Evolutionary conservation across 2,329 filamentous ascomycete species (phyloP).

Genomic region (Aspergillus sp.): DNA sequence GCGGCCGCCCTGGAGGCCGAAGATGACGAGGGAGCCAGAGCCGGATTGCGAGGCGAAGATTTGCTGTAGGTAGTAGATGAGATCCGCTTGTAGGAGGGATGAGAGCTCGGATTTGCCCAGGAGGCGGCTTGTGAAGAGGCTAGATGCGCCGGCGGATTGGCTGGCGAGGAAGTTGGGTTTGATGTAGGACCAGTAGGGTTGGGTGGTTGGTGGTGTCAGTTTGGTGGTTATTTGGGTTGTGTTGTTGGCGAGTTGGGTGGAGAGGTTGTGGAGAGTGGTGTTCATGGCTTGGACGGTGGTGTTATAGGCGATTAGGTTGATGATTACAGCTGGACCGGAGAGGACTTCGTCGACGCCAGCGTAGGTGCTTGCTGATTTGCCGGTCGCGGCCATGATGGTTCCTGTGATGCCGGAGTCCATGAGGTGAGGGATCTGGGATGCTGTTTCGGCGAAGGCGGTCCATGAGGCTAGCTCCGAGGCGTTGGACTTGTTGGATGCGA

Average conservation of each 20-base stretch:
- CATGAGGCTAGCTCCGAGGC: slow-evolving; percentile 33
- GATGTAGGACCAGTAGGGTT: slow-evolving; percentile 26
- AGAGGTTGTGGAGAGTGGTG: neutral
- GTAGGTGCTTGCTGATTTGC: neutral
- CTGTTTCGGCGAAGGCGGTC: slow-evolving; percentile 29
- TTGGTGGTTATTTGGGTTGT: neutral
- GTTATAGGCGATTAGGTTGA: neutral
- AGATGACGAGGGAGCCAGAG: slow-evolving; percentile 20
- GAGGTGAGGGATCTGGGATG: slow-evolving; percentile 27
- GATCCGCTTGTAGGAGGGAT: slow-evolving; percentile 12
- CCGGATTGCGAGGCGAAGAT: slow-evolving; percentile 18
- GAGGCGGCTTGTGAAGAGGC: slow-evolving; percentile 37
- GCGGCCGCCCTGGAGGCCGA: slow-evolving; percentile 9
- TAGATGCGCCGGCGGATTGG: slow-evolving; percentile 32
- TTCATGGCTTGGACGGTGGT: neutral
- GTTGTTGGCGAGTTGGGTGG: neutral
- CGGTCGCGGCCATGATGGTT: slow-evolving; percentile 6
- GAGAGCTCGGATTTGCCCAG: slow-evolving; percentile 36
- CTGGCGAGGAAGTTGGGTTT: slow-evolving; percentile 28
- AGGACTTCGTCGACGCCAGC: too few relatives aligned
- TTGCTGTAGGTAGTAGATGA: slow-evolving; percentile 14
- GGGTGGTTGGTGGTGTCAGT: slow-evolving; percentile 9
- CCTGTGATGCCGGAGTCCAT: slow-evolving; percentile 15
- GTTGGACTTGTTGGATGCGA: slow-evolving; percentile 2
- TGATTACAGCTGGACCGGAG: neutral